phyloP scores from a whole-genome alignment of 495 filamentous ascomycete genomes.

The Penicillium samsonianum region DNA sequence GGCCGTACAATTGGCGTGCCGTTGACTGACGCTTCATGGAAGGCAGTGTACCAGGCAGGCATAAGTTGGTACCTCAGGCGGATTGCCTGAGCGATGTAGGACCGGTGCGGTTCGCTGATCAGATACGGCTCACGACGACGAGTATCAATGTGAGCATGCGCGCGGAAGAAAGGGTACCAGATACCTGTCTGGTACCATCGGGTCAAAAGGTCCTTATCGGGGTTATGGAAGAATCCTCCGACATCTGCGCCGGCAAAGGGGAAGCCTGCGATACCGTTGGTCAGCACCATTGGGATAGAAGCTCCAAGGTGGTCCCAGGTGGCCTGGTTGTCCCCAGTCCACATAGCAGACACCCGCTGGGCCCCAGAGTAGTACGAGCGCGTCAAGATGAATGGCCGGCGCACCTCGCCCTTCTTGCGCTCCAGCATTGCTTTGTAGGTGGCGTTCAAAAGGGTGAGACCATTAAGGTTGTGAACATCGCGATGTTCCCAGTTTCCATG shows the following conservation, averaged over 20 bases:
- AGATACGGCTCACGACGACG: constrained; percentile 93
- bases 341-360: constrained; percentile 91
- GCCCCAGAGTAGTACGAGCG: constrained; percentile 88
- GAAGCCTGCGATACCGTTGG: constrained; percentile 87
- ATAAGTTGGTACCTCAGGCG: constrained; percentile 86
- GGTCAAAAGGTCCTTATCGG: constrained; percentile 82
- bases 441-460: constrained; percentile 90
- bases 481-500: constrained; percentile 93
- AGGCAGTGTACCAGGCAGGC: constrained; percentile 95
- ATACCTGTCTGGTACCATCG: constrained; percentile 97
- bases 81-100: constrained; percentile 84
- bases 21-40: constrained; percentile 79
- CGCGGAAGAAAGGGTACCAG: constrained; percentile 98
- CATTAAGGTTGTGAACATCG: constrained; percentile 93
- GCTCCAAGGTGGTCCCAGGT: constrained; percentile 87
- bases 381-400: constrained; percentile 88
- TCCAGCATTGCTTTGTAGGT: constrained; percentile 80
- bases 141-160: constrained; percentile 95
- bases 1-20: constrained; percentile 88
- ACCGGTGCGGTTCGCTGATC: constrained; percentile 76
- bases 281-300: constrained; percentile 88
- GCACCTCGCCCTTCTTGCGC: constrained; percentile 75
- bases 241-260: constrained; percentile 96
- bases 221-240: constrained; percentile 97
- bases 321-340: constrained; percentile 97